Percentiles rank a stretch among this genome's conserved stretches.
phyloP scores from a whole-genome alignment of 2,329 filamentous ascomycete species.

The Trichoderma hamatum region DNA sequence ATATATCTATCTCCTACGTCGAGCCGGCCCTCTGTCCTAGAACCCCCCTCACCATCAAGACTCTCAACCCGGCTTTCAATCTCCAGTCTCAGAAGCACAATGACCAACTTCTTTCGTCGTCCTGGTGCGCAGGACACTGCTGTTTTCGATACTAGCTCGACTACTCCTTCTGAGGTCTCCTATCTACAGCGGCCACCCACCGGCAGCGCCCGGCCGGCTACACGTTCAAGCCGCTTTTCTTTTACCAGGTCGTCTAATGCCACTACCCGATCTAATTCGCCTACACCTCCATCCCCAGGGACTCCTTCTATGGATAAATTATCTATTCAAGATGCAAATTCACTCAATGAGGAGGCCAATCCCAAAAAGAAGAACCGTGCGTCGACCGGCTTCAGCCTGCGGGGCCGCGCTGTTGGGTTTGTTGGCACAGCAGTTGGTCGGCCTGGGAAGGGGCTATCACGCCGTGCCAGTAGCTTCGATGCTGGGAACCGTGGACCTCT shows the following conservation, averaged over 20 bases:
- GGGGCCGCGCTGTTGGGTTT: conserved; percentile 54
- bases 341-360: conserved; percentile 49
- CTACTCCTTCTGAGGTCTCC: conserved; percentile 32
- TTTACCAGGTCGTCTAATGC: conserved; percentile 51
- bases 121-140: conserved; percentile 41
- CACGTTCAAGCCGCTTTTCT: conserved; percentile 45
- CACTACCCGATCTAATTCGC: conserved; percentile 53
- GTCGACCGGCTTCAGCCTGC: conserved; percentile 54
- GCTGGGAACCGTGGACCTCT: conserved; percentile 37
- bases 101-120: conserved; percentile 54
- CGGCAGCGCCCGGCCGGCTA: conserved; percentile 37
- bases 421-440: conserved; percentile 39
- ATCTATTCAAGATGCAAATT: conserved; percentile 34
- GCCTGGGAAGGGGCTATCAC: conserved; percentile 29
- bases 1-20: conserved; percentile 30
- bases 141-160: conserved; percentile 31
- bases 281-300: conserved; percentile 56
- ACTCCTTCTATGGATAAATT: conserved; percentile 44
- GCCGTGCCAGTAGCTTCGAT: conserved; percentile 56
- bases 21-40: conserved; percentile 31
- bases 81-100: conserved; percentile 52
- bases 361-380: conserved; percentile 54
- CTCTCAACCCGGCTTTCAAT: conserved; percentile 48
- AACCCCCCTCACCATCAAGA: conserved; percentile 37
- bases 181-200: conserved; percentile 35